phyloP scores from a whole-genome alignment of 257 asterid genomes.

The Scutellaria barbata region DNA sequence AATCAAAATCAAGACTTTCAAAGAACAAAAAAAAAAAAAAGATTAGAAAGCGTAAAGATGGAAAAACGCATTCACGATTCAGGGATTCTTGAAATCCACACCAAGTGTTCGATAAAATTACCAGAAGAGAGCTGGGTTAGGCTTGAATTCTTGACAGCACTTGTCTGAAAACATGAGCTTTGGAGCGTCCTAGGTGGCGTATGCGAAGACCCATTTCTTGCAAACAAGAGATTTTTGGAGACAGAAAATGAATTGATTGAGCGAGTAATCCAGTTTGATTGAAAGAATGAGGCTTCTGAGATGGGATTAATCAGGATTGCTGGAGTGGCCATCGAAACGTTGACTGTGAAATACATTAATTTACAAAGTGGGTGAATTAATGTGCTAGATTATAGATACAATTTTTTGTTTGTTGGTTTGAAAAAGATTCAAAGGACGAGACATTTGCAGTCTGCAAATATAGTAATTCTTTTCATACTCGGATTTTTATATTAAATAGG shows the following conservation, averaged over 20 bases:
- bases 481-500: too few species aligned
- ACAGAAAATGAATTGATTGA: conserved; percentile 34
- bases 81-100: neutral
- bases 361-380: neutral
- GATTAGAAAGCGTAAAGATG: neutral
- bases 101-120: conserved; percentile 32
- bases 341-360: conserved; percentile 9
- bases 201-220: conserved; percentile 40
- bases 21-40: too few species aligned
- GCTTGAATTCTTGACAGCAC: conserved; percentile 46
- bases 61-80: neutral
- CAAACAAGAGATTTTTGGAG: conserved; percentile 41
- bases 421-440: neutral
- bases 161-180: conserved; percentile 28
- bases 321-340: conserved; percentile 49
- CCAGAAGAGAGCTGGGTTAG: conserved; percentile 53
- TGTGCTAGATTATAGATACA: too few species aligned
- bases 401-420: neutral
- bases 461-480: too few species aligned
- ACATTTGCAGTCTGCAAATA: neutral
- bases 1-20: neutral
- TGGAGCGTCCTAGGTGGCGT: conserved; percentile 31
- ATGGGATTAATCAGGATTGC: conserved; percentile 46
- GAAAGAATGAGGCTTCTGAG: conserved; percentile 39
- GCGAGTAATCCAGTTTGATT: conserved; percentile 31